A percentile compares a stretch with the other conserved stretches of the same genome.
phyloP scores from a whole-genome alignment of 2,329 filamentous ascomycete species.

The Monosporascus sp. region DNA sequence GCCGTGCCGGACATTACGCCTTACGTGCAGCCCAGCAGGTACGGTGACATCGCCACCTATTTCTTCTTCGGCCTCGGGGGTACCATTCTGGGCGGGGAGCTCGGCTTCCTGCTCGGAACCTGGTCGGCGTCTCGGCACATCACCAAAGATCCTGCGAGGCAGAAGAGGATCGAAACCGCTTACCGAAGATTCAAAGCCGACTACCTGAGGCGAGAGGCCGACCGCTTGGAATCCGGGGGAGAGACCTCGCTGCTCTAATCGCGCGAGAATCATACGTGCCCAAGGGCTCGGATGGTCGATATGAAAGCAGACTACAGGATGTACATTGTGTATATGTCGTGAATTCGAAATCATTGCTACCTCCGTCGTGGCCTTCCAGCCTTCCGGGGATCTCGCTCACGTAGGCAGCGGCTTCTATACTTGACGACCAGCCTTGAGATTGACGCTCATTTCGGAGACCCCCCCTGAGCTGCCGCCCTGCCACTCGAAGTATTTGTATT shows the following conservation, averaged over 20 bases:
- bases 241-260: background rate
- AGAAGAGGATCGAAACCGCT: conserved; percentile 55
- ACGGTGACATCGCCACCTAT: conserved; percentile 59
- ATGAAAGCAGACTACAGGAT: background rate
- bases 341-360: too few relatives aligned
- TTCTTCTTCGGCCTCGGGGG: conserved; percentile 58
- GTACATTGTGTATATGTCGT: background rate
- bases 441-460: too few relatives aligned
- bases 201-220: conserved; percentile 55
- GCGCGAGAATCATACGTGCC: background rate
- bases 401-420: too few relatives aligned
- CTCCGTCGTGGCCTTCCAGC: too few relatives aligned
- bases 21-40: conserved; percentile 49
- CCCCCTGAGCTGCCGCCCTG: too few relatives aligned
- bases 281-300: background rate
- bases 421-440: too few relatives aligned
- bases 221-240: conserved; percentile 42
- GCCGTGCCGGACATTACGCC: conserved; percentile 57
- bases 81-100: conserved; percentile 60
- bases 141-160: conserved; percentile 46
- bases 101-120: conserved; percentile 54
- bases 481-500: too few relatives aligned
- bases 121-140: conserved; percentile 50
- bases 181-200: conserved; percentile 60
- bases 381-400: too few relatives aligned